Evolutionary conservation across 176 grass and related monocot genomes (phyloP), one percentile per base, ranked within the genome.

Genomic region (Avena atlantica): DNA sequence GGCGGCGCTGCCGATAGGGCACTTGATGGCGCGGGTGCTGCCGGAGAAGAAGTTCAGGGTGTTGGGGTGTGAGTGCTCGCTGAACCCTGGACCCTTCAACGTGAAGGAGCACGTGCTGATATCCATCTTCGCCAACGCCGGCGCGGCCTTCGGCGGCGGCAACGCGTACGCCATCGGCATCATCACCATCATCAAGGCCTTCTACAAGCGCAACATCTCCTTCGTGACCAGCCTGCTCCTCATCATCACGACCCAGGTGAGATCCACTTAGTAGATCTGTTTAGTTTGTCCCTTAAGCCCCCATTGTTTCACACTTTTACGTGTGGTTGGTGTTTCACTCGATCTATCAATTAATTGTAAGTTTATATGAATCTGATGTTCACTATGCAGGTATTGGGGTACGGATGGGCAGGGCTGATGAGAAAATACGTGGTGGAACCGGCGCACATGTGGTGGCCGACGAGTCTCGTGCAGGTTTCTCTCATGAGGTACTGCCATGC

Each of bases 371-470:
- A 74, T 24, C 71, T 15, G 36, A 9, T 17, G 12, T 9, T 75
- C 47, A 20, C 11, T 70, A n/a, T n/a, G 61, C 16, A 92, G 91
- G 91, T 91, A 31, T 31, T 98, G 8, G 96, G 96, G 8, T 98
- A 98, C 81, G 96, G 96, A 29, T 98, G 96, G 96, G 96, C 96
- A 19, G 92, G 96, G 52, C 42, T 98, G 58, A 90, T 98, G 96
- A 89, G 93, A 83, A 95, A 94, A 73, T 94, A 96, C n/a, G 96
- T 96, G 76, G 83, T 98, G 27, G 96, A 96, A 45, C 96, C 93
- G 65, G 92, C 96, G 15, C 93, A 98, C 17, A 96, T 98, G 96
- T 96, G 96, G 96, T 98, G 96, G 93, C 92, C 93, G 13, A 0
- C 23, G 40, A 93, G 84, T 1, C 87, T 98, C 0, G 92, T 94